Conservation (phyloP, 2,329 filamentous ascomycete genomes). For the Chrysoporthe deuterocubensis region DNA sequence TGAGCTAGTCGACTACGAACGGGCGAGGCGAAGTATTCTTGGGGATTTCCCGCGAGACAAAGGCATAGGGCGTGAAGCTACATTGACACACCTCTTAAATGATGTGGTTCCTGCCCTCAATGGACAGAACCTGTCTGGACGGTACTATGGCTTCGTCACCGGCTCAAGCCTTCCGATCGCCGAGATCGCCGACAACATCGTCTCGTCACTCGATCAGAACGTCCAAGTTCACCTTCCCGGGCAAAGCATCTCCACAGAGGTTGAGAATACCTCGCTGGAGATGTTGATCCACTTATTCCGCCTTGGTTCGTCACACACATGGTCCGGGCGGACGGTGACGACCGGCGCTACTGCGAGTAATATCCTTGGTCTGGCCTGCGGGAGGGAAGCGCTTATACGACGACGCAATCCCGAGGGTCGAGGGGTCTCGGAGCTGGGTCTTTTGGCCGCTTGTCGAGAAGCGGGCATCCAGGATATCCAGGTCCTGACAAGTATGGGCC, state of each 20-base stretch:
- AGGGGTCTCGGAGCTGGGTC: slow-evolving; percentile 68
- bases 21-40: neutral
- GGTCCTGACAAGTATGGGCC: slow-evolving; percentile 78
- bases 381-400: slow-evolving; percentile 65
- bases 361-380: slow-evolving; percentile 73
- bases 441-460: slow-evolving; percentile 66
- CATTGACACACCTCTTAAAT: slow-evolving; percentile 48
- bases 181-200: slow-evolving; percentile 81
- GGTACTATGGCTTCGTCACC: slow-evolving; percentile 89
- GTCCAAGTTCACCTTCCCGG: slow-evolving; percentile 78
- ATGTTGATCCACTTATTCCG: slow-evolving; percentile 71
- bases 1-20: neutral
- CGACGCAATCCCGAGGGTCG: slow-evolving; percentile 32
- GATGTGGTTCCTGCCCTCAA: slow-evolving; percentile 66
- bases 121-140: slow-evolving; percentile 63
- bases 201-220: slow-evolving; percentile 81
- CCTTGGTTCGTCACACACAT: slow-evolving; percentile 64
- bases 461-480: slow-evolving; percentile 72
- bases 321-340: slow-evolving; percentile 60
- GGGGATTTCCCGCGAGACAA: neutral
- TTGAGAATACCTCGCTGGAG: slow-evolving; percentile 73
- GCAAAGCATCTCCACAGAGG: slow-evolving; percentile 74
- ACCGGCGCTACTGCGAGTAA: slow-evolving; percentile 76
- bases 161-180: slow-evolving; percentile 81
- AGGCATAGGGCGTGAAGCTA: slow-evolving; percentile 35